These are phyloP conservation scores for Sporothrix inflata DNA, from an alignment of 2,329 filamentous ascomycete species.

Conservation along the genomic window DNA sequence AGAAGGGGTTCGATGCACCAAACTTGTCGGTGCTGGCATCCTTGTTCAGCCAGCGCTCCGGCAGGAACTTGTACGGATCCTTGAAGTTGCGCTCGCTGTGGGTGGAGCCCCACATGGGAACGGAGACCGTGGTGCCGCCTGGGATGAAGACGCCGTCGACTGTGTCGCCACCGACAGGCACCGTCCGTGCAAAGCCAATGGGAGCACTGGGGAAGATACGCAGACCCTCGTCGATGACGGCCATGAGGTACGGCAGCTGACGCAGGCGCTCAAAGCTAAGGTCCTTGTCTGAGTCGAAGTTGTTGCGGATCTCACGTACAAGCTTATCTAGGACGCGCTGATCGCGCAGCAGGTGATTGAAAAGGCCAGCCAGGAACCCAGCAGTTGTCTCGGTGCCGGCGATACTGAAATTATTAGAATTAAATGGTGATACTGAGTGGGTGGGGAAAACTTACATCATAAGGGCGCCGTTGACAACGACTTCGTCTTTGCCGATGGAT, in stretches of 20 bases:
- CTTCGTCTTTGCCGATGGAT: constrained; percentile 28
- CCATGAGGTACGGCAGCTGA: constrained; percentile 31
- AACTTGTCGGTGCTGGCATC: constrained; percentile 1
- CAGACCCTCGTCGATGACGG: constrained; percentile 32
- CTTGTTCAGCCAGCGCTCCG: constrained; percentile 38
- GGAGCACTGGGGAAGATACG: constrained; percentile 26
- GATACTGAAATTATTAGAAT: constrained; percentile 30
- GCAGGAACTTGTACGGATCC: constrained; percentile 38
- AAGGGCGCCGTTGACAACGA: constrained; percentile 23
- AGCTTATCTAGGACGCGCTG: constrained; percentile 36
- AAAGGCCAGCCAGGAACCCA: constrained; percentile 42
- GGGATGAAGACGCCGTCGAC: constrained; percentile 9
- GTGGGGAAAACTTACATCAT: background rate
- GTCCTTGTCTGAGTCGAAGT: constrained; percentile 37
- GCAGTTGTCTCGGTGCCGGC: constrained; percentile 55
- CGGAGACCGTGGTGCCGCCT: constrained; percentile 46
- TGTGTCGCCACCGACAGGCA: constrained; percentile 1
- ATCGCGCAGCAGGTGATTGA: constrained; percentile 39
- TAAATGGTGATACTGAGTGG: background rate
- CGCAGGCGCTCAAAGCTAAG: constrained; percentile 33
- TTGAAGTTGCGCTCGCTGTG: constrained; percentile 39
- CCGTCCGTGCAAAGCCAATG: constrained; percentile 14
- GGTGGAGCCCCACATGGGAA: constrained; percentile 35
- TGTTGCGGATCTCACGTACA: constrained; percentile 37
- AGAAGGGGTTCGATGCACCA: constrained; percentile 17